Evolutionary conservation across 1,284 basidiomycete genomes (phyloP), one percentile per base, ranked within the genome.

Genomic region (Rhodotorula sp.): DNA sequence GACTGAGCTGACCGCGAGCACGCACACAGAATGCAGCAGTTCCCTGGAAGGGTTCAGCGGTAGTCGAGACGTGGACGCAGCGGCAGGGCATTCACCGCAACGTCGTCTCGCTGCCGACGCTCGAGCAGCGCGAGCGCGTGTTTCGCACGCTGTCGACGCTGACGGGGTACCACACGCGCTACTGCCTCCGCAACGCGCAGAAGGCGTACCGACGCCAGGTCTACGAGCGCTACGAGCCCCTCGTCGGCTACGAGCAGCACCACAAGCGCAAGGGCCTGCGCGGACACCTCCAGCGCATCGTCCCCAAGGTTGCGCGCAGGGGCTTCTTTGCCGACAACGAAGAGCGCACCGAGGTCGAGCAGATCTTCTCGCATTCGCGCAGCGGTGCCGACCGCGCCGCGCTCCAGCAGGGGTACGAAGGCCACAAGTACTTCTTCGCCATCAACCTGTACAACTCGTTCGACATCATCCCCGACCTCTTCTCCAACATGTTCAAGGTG

Each of bases 391-490:
- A 69, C 57, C 61, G 66, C 36, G 36, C 64, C 37, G 81, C 70
- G 32, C 48, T 67, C 56, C 80, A 82, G 73, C 76, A 82, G 48
- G 71, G 74, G 39, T 76, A 74, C 67, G 76, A 78, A 36, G 78
- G 89, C 73, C 94, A 97, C 87, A 97, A 97, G 81, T 97, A 97
- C 83, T 97, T 93, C 83, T 96, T 97, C 82, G 94, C 93, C 66
- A 97, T 97, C 86, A 97, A 97, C 83, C 85, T 97, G 58, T 79
- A 80, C 76, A 81, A 81, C 74, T 81, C 80, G 27, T 97, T 97
- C 86, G 93, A 96, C 84, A 84, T 97, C 80, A 94, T 97, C 74
- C 94, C 94, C 21, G 94, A 97, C 83, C 86, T 97, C 48, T 97
- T 97, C 81, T 88, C 92, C 51, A 94, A 94, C n/a, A 89, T 97